These are phyloP conservation scores for Podila epigama DNA, from an alignment of 192 early-diverging fungal genomes.

Conservation along the genomic window DNA sequence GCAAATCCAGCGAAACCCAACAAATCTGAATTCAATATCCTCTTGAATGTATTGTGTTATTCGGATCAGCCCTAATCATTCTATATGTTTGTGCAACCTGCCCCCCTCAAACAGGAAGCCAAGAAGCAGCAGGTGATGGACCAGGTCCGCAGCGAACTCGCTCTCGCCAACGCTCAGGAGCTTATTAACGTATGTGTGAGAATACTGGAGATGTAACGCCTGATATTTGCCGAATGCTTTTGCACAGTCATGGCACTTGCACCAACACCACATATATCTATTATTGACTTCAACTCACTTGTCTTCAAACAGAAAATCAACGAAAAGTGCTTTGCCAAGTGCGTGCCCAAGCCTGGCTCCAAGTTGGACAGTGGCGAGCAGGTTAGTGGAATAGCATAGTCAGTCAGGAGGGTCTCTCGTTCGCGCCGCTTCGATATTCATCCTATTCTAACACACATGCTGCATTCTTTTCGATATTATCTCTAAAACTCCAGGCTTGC, in stretches of 20 bases:
- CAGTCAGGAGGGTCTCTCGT: too few species aligned
- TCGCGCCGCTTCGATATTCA: neutral
- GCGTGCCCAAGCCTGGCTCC: constrained; percentile 77
- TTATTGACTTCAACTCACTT: neutral
- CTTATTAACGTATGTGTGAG: constrained; percentile 70
- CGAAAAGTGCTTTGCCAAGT: constrained; percentile 87
- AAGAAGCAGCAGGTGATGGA: constrained; percentile 81
- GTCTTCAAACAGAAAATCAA: constrained; percentile 75
- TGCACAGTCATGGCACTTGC: too few species aligned
- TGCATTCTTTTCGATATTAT: neutral
- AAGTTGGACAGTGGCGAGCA: constrained; percentile 74
- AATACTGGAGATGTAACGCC: neutral
- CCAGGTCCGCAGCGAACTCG: constrained; percentile 78
- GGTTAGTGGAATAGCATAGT: constrained; percentile 43
- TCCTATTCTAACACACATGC: neutral
- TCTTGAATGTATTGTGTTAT: neutral
- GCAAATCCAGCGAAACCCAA: neutral
- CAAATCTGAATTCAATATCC: neutral
- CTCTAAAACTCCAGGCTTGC: neutral
- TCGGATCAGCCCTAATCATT: neutral
- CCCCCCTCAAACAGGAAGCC: too few species aligned
- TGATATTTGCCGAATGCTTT: neutral
- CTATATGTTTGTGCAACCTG: neutral
- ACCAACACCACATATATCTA: neutral
- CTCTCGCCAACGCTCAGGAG: constrained; percentile 84